Conservation (phyloP, 345 rosid species). For the Populus deltoides region DNA sequence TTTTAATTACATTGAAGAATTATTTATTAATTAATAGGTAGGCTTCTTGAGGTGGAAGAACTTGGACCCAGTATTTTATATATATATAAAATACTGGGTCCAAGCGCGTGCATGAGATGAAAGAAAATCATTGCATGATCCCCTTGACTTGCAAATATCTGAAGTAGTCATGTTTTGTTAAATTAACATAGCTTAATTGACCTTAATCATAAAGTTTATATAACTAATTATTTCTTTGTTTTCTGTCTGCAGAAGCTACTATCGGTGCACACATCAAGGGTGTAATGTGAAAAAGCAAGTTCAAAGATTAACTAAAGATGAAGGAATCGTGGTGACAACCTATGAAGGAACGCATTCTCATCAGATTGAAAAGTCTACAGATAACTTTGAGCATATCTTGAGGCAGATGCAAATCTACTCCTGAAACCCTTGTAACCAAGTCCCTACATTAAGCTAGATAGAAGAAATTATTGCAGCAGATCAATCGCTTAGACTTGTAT, state of each 20-base stretch:
- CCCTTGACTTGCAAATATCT: neutral
- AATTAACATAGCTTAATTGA: neutral
- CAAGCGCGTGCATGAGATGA: neutral
- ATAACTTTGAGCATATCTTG: slow-evolving; percentile 33
- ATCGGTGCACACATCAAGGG: slow-evolving; percentile 32
- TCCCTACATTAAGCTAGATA: neutral
- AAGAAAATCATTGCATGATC: neutral
- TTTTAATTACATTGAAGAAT: neutral
- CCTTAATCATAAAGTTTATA: neutral
- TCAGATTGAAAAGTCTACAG: slow-evolving; percentile 28
- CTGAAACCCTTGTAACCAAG: neutral
- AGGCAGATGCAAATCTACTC: slow-evolving; percentile 34
- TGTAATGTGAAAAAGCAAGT: slow-evolving; percentile 36
- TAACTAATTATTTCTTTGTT: neutral
- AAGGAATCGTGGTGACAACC: slow-evolving; percentile 29
- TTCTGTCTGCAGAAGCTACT: slow-evolving; percentile 25
- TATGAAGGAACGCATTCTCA: slow-evolving; percentile 36
- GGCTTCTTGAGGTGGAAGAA: neutral
- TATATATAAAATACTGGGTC: too few relatives aligned
- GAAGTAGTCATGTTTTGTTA: neutral
- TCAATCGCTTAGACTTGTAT: too few relatives aligned
- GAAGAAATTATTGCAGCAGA: neutral
- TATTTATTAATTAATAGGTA: neutral
- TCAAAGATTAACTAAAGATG: slow-evolving; percentile 30
- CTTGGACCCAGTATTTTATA: neutral